These are phyloP conservation scores for Colletotrichum sp. DNA, from an alignment of 2,329 filamentous ascomycete genomes.

Conservation along the genomic window DNA sequence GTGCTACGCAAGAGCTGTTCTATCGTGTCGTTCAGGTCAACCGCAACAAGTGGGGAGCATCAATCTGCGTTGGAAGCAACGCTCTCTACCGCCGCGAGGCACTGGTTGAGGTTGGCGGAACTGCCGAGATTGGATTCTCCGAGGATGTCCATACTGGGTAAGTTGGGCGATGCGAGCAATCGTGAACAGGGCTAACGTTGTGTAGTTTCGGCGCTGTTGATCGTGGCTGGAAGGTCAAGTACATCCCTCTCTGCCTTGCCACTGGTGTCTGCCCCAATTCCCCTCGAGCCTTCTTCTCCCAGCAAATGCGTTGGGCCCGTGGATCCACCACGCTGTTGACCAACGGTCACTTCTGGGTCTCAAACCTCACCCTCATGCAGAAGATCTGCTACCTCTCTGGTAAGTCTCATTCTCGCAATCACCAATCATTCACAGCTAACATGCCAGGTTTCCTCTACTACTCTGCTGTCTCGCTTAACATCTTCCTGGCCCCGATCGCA, in stretches of 20 bases:
- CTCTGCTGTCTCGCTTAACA: slow-evolving; percentile 41
- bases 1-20: slow-evolving; percentile 45
- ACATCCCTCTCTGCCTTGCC: slow-evolving; percentile 44
- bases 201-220: slow-evolving; percentile 42
- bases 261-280: slow-evolving; percentile 48
- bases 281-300: slow-evolving; percentile 45
- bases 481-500: slow-evolving; percentile 44
- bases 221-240: slow-evolving; percentile 46
- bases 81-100: slow-evolving; percentile 43
- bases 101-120: slow-evolving; percentile 43
- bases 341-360: slow-evolving; percentile 44
- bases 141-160: slow-evolving; percentile 49
- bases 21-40: slow-evolving; percentile 48
- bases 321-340: slow-evolving; percentile 45
- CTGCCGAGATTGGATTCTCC: slow-evolving; percentile 46
- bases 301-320: slow-evolving; percentile 49
- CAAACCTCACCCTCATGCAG: slow-evolving; percentile 39
- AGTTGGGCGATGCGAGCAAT: not conserved
- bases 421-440: not conserved
- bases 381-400: slow-evolving; percentile 47
- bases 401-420: not conserved
- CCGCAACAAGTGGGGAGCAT: slow-evolving; percentile 43
- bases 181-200: not conserved
- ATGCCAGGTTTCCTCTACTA: slow-evolving; percentile 40
- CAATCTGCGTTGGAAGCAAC: slow-evolving; percentile 47